Evolutionary conservation across 306 rosid genomes (phyloP).

Genomic region (Rosa rugosa): DNA sequence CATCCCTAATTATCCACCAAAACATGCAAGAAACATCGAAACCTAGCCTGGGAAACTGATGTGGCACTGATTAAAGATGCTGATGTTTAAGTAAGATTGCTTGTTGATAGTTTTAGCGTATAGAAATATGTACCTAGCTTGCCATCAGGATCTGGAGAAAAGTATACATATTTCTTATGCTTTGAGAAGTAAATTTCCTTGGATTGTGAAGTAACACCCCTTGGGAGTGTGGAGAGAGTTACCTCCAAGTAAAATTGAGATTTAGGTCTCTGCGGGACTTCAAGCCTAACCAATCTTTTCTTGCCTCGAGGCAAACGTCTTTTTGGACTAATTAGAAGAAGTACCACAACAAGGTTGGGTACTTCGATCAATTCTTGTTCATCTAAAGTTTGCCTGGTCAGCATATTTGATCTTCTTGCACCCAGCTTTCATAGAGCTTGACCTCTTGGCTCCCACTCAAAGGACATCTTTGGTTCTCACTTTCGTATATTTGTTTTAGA

Average conservation of each 20-base stretch:
- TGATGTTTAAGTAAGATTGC: background rate
- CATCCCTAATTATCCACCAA: no score
- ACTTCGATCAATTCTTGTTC: background rate
- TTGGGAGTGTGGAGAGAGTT: background rate
- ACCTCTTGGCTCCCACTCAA: background rate
- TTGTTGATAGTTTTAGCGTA: background rate
- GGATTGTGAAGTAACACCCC: background rate
- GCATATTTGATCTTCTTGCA: background rate
- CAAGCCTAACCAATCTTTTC: background rate
- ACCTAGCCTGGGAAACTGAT: no score
- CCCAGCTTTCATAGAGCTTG: background rate
- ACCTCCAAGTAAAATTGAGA: background rate
- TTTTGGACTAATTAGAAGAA: background rate
- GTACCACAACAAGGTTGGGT: background rate
- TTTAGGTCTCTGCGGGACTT: background rate
- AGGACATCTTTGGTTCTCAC: background rate
- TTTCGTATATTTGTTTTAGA: no score
- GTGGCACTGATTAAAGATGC: no score
- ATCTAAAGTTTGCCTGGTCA: background rate
- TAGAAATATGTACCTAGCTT: background rate
- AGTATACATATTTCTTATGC: background rate
- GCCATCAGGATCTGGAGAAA: background rate
- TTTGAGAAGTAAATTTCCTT: background rate
- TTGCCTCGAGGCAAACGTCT: background rate
- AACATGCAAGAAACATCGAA: no score